Evolutionary conservation across 1,284 basidiomycete species (phyloP), one percentile per base, ranked within the genome.

Genomic region (Agaricales sp.): DNA sequence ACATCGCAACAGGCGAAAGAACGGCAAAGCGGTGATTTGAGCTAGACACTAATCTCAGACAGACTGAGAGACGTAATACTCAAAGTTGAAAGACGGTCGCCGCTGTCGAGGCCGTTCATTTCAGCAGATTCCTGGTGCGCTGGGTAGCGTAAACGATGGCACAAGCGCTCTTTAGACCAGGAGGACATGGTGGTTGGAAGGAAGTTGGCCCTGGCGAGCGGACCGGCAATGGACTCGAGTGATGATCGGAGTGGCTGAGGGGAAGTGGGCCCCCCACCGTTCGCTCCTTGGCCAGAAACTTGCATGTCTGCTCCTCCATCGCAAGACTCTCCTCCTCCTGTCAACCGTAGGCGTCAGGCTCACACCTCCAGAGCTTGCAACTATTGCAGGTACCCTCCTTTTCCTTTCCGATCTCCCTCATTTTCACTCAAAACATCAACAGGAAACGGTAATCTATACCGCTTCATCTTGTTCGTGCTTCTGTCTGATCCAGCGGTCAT

Each of bases 291-390:
- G n/a, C 39, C 39, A 18, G 13, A 41, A 11, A 16, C 39, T 14
- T 30, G 26, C 39, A 41, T 41, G 39, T 41, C 39, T 8, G 8
- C 39, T 41, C 4, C 39, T 41, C 39, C 6, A 16, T 41, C 39
- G 6, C 39, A 41, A 16, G 8, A 8, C 39, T 41, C 39, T 20
- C 4, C 39, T 20, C 8, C 39, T 18, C n/a, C 39, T 18, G 6
- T 41, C 39, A 41, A 41, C 18, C 39, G 39, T 20, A 41, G 39
- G 18, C 39, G 39, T 18, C 39, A 41, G 19, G 39, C 39, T n/a
- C 39, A 41, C 18, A 41, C 39, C 13, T 41, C 39, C 16, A 41
- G 39, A 20, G 39, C 39, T 8, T 41, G 39, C 18, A 41, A 41
- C 19, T 41, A 41, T 18, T 41, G 39, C 39, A 41, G 39, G 39